Base-by-base conservation (phyloP, 2,329 filamentous ascomycete species). In the Aspergillus chevalieri region DNA sequence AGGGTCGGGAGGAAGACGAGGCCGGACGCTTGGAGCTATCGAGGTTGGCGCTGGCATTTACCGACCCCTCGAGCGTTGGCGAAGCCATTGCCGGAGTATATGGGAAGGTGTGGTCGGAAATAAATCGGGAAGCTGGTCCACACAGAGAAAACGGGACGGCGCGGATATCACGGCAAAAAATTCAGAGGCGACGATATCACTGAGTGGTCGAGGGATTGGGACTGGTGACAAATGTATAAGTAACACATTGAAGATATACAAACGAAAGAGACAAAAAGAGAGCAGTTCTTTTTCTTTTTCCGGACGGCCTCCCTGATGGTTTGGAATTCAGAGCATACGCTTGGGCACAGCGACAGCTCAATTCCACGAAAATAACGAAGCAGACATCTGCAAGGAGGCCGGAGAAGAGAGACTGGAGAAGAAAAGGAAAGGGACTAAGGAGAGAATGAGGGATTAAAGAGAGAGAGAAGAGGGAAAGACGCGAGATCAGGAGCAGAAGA, bases 231-330 rank as follows among this genome's bases (percentile, higher is more conserved):
- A n/a, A 24, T 19, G 28, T 47, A 43, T 44, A 36, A 10, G 26
- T 26, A 52, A 50, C 34, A 48, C 52, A 59, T 55, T 44, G 52
- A 56, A 53, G 46, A 39, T 24, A 46, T 47, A 50, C 47, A 21
- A 19, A 7, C 38, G 10, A 19, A 47, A 50, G 39, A 12, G 36
- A 46, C 21, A 46, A 21, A 47, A 28, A 19, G 15, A 21, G 38
- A 21, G 5, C 10, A 41, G 17, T 15, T 49, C 48, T 52, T 51
- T 55, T 51, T n/a, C n/a, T n/a, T 47, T 51, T 47, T 50, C 28
- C 26, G 43, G 44, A 50, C 44, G 43, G 50, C 46, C 48, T 50
- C 46, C 47, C 48, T 49, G 33, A 30, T 44, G 46, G 49, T 45
- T 43, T 48, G 36, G 22, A 46, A 46, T 47, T 52, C 48, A 47